Percentiles rank a stretch among this genome's conserved stretches.
These are phyloP conservation scores for Cryptococcus hybrid DNA, from an alignment of 1,284 basidiomycete genomes.

Conservation along the genomic window DNA sequence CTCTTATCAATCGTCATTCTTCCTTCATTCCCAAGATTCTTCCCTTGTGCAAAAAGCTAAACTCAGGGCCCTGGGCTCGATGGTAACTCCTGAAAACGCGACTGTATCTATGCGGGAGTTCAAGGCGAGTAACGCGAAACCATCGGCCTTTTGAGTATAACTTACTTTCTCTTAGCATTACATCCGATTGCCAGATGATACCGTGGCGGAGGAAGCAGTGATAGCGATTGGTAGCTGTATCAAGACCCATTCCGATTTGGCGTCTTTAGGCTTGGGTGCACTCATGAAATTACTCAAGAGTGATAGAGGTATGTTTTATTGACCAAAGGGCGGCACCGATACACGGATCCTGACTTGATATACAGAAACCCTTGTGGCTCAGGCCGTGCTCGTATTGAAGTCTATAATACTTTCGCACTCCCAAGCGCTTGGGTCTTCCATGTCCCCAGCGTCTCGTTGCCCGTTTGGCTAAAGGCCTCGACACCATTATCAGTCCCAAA, in stretches of 20 bases:
- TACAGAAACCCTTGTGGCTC: slow-evolving; percentile 67
- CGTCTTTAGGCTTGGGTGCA: slow-evolving; percentile 66
- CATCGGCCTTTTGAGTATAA: slow-evolving; percentile 28
- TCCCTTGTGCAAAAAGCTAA: slow-evolving; percentile 67
- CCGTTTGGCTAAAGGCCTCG: slow-evolving; percentile 68
- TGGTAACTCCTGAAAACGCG: slow-evolving; percentile 67
- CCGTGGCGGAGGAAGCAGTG: slow-evolving; percentile 68
- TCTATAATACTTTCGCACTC: slow-evolving; percentile 64
- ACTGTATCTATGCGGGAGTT: slow-evolving; percentile 72
- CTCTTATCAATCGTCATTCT: slow-evolving; percentile 62
- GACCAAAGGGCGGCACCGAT: neutral
- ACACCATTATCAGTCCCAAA: slow-evolving; percentile 70
- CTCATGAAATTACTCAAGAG: slow-evolving; percentile 69
- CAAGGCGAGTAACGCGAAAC: slow-evolving; percentile 55
- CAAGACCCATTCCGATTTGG: slow-evolving; percentile 62
- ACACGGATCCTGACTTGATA: slow-evolving; percentile 1
- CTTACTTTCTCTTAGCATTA: slow-evolving; percentile 60
- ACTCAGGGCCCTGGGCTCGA: slow-evolving; percentile 64
- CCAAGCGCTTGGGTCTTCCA: slow-evolving; percentile 1
- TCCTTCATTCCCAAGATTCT: slow-evolving; percentile 66
- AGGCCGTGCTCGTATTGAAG: slow-evolving; percentile 79
- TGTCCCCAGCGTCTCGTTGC: slow-evolving; percentile 65
- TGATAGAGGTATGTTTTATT: slow-evolving; percentile 59
- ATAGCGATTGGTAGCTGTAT: slow-evolving; percentile 75
- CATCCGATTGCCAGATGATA: slow-evolving; percentile 67